Percentiles rank a stretch among this genome's conserved stretches.
These are phyloP conservation scores for Vaccinium vitisidaea DNA, from an alignment of 148 eudicot species.

Conservation along the genomic window DNA sequence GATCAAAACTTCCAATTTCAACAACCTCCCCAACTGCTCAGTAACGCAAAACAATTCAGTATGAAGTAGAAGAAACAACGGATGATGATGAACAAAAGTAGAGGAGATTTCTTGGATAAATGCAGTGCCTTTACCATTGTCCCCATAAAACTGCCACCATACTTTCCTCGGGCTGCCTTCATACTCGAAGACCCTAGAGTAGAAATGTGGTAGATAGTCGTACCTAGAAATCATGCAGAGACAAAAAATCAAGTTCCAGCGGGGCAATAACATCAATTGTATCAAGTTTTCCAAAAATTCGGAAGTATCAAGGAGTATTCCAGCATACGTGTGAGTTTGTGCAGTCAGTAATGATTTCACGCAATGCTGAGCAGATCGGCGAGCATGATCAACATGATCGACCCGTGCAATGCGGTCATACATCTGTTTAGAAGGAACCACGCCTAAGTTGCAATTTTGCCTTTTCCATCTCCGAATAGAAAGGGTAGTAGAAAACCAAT, in stretches of 20 bases:
- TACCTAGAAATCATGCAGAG: slow-evolving; percentile 43
- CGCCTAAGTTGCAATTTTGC: slow-evolving; percentile 2
- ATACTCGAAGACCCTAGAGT: slow-evolving; percentile 93
- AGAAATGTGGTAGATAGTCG: slow-evolving; percentile 89
- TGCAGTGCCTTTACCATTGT: slow-evolving; percentile 60
- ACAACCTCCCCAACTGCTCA: slow-evolving; percentile 87
- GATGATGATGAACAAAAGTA: neutral
- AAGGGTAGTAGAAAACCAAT: neutral
- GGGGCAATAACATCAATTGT: neutral
- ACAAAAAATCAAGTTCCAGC: slow-evolving; percentile 14
- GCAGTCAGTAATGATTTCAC: slow-evolving; percentile 69
- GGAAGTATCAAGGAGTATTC: neutral
- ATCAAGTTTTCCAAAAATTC: neutral
- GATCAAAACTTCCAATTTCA: slow-evolving; percentile 91
- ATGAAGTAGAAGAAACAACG: slow-evolving; percentile 6
- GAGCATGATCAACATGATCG: slow-evolving; percentile 99
- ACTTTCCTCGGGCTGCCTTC: slow-evolving; percentile 98
- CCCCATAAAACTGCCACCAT: slow-evolving; percentile 98
- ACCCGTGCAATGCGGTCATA: slow-evolving; percentile 83
- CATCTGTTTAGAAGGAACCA: slow-evolving; percentile 52
- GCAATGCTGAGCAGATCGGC: slow-evolving; percentile 91
- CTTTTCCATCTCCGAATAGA: neutral
- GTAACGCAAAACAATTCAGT: slow-evolving; percentile 18
- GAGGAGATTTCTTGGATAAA: neutral
- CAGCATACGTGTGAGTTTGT: slow-evolving; percentile 61